Base-by-base conservation (phyloP, 495 filamentous ascomycete genomes). In the Penicillium daleae region DNA sequence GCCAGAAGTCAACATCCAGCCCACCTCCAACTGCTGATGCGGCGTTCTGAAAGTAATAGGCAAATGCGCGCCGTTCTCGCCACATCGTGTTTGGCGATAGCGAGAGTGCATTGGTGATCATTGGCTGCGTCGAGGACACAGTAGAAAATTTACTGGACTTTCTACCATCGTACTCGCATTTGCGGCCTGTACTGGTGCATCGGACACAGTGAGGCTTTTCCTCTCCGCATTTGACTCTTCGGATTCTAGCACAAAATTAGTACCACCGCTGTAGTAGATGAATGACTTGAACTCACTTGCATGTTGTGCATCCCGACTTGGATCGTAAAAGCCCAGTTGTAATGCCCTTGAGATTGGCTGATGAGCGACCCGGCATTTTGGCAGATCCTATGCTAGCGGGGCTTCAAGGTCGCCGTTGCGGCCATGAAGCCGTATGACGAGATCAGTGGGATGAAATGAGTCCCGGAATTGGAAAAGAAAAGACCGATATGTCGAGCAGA, bases 221-320 rank as follows among this genome's bases (percentile, higher is more conserved):
- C 62, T 87, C 83, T 48, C 83, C 85, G 59, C 85, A 87, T 63
- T 86, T 87, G 32, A 87, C 78, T 56, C 76, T 79, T 57, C 85
- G 78, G 31, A 76, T 74, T 73, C 77, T 78, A 54, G 12, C 7
- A 56, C 6, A 29, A 1, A 6, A 3, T 74, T 51, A 60, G 53
- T 22, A 57, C 19, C 46, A 8, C 32, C 29, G 4, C 24, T 39
- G 1, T 31, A 40, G 32, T 31, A 49, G 57, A 53, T 2, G 56
- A 52, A 31, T 29, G 9, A 24, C 33, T 26, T 4, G 5, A 1
- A 68, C 76, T 6, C 60, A 78, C 72, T 77, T 79, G 75, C 76
- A 79, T 10, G 75, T 78, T 63, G 69, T 78, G 66, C 76, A 79
- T n/a, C 76, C 76, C 17, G 60, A 51, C 57, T 54, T 70, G n/a